Percentiles rank a stretch among this genome's conserved stretches.
Evolutionary conservation across 768 basidiomycete genomes (phyloP).

Genomic region (Lyophyllum atratum): DNA sequence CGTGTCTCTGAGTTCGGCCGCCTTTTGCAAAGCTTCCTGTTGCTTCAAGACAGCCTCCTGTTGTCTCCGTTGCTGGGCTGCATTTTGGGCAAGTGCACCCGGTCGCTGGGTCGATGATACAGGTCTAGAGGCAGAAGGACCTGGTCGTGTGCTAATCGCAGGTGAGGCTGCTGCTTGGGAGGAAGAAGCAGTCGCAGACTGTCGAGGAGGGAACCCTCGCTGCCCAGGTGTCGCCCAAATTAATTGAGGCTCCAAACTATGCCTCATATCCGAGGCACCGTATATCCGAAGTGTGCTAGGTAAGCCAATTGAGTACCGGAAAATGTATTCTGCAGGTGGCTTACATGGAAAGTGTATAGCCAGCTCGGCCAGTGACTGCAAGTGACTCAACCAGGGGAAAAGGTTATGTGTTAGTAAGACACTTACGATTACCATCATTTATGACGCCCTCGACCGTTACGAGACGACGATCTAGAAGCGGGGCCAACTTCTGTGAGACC

Average conservation of each 20-base stretch:
- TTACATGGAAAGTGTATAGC: conserved; percentile 66
- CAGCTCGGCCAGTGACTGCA: conserved; percentile 41
- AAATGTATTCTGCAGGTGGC: conserved; percentile 14
- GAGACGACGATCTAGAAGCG: conserved; percentile 63
- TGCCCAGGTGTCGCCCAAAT: conserved; percentile 76
- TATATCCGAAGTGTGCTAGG: conserved; percentile 71
- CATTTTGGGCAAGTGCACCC: conserved; percentile 23
- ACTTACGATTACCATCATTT: conserved; percentile 68
- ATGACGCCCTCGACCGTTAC: conserved; percentile 75
- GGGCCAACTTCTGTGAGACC: conserved; percentile 61
- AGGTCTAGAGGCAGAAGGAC: conserved; percentile 15
- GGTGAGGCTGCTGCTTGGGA: conserved; percentile 4
- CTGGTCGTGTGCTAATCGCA: neutral
- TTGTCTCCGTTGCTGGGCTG: conserved; percentile 44
- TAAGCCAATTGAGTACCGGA: neutral
- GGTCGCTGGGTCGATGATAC: conserved; percentile 20
- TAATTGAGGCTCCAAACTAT: conserved; percentile 62
- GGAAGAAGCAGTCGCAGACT: conserved; percentile 17
- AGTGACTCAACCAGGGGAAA: neutral
- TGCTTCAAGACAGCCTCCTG: conserved; percentile 50
- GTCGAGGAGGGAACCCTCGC: conserved; percentile 48
- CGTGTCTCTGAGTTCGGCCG: conserved; percentile 67
- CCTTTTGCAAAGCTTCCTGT: conserved; percentile 57
- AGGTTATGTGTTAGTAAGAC: neutral
- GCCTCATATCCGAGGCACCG: conserved; percentile 61